Base-by-base conservation (phyloP, 768 basidiomycete genomes). In the Boletus patriciae region DNA sequence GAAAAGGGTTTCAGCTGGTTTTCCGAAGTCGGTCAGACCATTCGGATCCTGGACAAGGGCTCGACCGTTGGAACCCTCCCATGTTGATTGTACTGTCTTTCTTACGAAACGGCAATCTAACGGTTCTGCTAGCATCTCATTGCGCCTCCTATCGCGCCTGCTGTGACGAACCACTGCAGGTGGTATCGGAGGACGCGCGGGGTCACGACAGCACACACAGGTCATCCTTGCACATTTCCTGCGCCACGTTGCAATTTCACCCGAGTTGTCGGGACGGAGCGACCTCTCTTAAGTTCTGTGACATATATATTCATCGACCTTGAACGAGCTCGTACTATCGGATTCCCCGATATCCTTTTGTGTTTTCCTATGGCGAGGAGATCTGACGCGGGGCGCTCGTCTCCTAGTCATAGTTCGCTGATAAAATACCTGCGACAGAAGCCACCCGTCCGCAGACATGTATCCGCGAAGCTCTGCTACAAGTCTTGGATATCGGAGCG, bases 1-100 rank as follows among this genome's bases (percentile, higher is more conserved):
- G 67, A 75, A 13, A 92, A 92, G 67, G 89, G 90, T 1, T 74
- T 84, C 50, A 81, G 83, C 55, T 91, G 89, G 88, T 92, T 92
- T 69, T 77, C 74, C 12, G 83, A 86, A 63, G 78, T 84, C 7
- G 73, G 73, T 0, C 90, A 91, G 69, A 77, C 81, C 0, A 77
- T 83, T 27, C 73, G 71, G 19, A 83, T 90, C n/a, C 69, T 91
- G 36, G 81, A 86, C 57, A 71, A 74, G 25, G 83, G 79, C 7
- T 72, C 76, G 3, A 67, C 63, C n/a, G 76, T 91, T 38, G 70
- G 78, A 8, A 70, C 84, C 15, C 62, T 80, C 38, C 82, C 87
- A 18, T 80, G 76, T 56, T 80, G 57, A 73, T 44, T 15, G 9
- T 27, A n/a, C 12, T 25, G 8, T 23, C 21, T 10, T 5, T n/a